Conservation (phyloP, 2,329 filamentous ascomycete species). For the Phialocephala subalpina region DNA sequence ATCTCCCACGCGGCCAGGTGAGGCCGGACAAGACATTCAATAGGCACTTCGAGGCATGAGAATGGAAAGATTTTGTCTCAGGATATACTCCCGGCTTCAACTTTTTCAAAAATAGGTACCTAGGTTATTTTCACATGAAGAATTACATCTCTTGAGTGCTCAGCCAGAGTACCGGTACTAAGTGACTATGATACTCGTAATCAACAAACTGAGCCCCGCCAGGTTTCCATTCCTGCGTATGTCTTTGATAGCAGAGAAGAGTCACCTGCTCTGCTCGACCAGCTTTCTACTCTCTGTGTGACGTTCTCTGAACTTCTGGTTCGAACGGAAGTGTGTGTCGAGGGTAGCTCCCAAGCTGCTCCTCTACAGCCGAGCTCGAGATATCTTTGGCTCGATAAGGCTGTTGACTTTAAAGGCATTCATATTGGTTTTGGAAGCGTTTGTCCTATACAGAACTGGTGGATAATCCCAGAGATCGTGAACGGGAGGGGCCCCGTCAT, state of each 20-base stretch:
- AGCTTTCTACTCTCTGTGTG: neutral
- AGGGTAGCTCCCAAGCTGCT: too few relatives aligned
- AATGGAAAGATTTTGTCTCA: neutral
- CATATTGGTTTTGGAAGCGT: too few relatives aligned
- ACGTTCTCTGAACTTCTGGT: constrained; percentile 5
- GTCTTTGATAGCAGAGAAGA: neutral
- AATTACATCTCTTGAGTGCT: neutral
- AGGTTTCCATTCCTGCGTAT: neutral
- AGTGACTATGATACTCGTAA: neutral
- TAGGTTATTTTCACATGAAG: neutral
- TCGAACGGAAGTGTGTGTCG: too few relatives aligned
- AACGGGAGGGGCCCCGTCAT: too few relatives aligned
- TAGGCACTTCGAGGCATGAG: neutral
- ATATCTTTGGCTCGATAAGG: too few relatives aligned
- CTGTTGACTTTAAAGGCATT: too few relatives aligned
- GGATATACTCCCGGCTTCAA: neutral
- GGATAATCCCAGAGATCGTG: too few relatives aligned
- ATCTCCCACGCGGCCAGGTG: constrained; percentile 2
- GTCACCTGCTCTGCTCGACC: neutral
- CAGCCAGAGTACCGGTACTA: neutral
- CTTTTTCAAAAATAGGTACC: neutral
- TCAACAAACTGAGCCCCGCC: neutral
- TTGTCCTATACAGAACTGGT: too few relatives aligned
- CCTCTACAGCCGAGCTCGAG: too few relatives aligned
- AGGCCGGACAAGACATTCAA: constrained; percentile 10